phyloP scores from a whole-genome alignment of 73 alveolate species.

The Effrenium voratum region DNA sequence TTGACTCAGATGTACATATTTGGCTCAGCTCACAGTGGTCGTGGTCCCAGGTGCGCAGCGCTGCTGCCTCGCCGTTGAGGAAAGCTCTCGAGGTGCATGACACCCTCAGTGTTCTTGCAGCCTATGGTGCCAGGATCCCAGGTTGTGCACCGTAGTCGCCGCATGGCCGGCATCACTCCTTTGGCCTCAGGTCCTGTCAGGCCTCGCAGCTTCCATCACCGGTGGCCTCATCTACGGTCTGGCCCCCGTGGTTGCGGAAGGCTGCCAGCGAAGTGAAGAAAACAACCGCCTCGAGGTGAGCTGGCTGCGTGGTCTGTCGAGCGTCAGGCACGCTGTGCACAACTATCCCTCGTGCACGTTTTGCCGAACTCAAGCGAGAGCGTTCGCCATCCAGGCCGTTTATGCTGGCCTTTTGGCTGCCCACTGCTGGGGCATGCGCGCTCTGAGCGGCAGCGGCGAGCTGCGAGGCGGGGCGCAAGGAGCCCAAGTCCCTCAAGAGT shows the following conservation, averaged over 20 bases:
- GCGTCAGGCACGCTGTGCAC: constrained; percentile 10
- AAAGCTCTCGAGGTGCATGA: constrained; percentile 70
- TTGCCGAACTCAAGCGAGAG: background rate
- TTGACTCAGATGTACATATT: background rate
- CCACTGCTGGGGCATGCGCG: constrained; percentile 89
- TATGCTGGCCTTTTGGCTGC: constrained; percentile 45
- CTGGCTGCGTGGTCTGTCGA: constrained; percentile 31
- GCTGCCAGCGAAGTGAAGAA: no score
- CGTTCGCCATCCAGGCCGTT: background rate
- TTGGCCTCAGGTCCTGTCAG: constrained; percentile 42
- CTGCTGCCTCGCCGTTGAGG: constrained; percentile 74
- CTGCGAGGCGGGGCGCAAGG: background rate
- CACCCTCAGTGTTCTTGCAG: constrained; percentile 62
- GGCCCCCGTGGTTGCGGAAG: no score
- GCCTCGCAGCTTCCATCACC: constrained; percentile 54
- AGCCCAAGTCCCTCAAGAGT: background rate
- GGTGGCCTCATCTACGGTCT: constrained; percentile 43
- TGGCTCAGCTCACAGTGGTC: background rate
- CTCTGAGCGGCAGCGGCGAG: background rate
- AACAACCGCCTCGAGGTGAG: background rate
- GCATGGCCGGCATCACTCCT: background rate
- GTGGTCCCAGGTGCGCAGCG: constrained; percentile 48
- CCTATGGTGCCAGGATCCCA: constrained; percentile 35
- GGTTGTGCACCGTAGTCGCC: background rate
- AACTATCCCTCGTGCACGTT: background rate